phyloP scores from a whole-genome alignment of 257 asterid genomes.

The Leonotis leonurus region DNA sequence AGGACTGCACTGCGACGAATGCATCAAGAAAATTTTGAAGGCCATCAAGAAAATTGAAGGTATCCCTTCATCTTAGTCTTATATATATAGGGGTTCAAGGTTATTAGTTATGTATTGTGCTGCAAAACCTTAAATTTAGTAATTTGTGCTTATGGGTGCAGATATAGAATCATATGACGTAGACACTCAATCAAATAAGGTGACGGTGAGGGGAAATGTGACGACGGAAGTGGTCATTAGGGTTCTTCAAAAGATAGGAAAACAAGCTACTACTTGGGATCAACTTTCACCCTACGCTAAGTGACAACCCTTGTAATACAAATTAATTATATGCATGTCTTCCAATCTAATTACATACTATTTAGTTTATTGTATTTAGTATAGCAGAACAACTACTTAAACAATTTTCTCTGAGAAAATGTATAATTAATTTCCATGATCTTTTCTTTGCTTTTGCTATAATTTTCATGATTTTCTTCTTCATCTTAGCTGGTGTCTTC shows the following conservation, averaged over 20 bases:
- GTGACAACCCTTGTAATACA: not conserved
- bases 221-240: constrained; percentile 55
- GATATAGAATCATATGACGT: constrained; percentile 79
- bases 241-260: constrained; percentile 69
- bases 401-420: too few species aligned
- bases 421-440: too few species aligned
- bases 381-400: too few species aligned
- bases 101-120: not conserved
- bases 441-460: too few species aligned
- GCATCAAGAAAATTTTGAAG: constrained; percentile 87
- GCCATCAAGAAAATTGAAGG: constrained; percentile 94
- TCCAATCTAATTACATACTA: not conserved
- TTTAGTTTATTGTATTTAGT: too few species aligned
- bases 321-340: not conserved
- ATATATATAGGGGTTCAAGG: not conserved
- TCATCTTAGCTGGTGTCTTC: too few species aligned
- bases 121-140: not conserved
- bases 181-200: constrained; percentile 58
- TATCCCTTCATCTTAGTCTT: not conserved
- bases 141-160: constrained; percentile 15
- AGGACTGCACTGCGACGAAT: constrained; percentile 79
- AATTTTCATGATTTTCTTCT: too few species aligned
- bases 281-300: not conserved
- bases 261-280: constrained; percentile 64
- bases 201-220: constrained; percentile 72